phyloP scores from a whole-genome alignment of 345 rosid genomes.

The Linum tenue region DNA sequence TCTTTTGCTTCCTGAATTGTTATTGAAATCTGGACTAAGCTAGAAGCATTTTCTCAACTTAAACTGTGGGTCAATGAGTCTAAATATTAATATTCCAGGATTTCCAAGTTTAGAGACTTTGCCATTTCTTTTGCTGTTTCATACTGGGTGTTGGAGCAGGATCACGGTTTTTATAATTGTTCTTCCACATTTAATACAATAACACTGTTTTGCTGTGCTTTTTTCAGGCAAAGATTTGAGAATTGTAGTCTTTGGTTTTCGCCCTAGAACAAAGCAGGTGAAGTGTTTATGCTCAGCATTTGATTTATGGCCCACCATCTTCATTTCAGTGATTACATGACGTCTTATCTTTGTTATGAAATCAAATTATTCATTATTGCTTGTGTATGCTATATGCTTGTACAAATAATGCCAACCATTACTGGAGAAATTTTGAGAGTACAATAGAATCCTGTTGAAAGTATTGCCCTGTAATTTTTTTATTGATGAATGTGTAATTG shows the following conservation, averaged over 20 bases:
- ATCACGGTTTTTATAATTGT: background rate
- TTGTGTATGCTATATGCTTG: background rate
- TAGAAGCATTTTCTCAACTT: background rate
- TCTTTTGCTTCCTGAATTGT: background rate
- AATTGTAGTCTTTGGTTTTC: conserved; percentile 85
- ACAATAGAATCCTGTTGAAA: too few relatives aligned
- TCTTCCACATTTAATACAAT: background rate
- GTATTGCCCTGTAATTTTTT: too few relatives aligned
- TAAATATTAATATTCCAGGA: background rate
- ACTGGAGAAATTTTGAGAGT: too few relatives aligned
- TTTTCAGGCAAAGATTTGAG: conserved; percentile 96
- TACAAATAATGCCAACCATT: background rate
- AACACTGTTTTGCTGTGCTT: conserved; percentile 5
- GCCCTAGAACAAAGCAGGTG: conserved; percentile 82
- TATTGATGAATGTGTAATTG: too few relatives aligned
- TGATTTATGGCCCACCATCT: background rate
- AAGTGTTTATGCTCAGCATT: background rate
- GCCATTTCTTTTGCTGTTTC: background rate
- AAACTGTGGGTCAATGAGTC: background rate
- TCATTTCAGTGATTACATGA: background rate
- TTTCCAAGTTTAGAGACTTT: background rate
- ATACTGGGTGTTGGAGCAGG: background rate
- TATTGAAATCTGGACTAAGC: background rate
- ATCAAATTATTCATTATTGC: background rate
- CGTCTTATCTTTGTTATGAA: too few relatives aligned